Evolutionary conservation across 345 rosid species (phyloP), one percentile per base, ranked within the genome.

Genomic region (Cardamine occulta): DNA sequence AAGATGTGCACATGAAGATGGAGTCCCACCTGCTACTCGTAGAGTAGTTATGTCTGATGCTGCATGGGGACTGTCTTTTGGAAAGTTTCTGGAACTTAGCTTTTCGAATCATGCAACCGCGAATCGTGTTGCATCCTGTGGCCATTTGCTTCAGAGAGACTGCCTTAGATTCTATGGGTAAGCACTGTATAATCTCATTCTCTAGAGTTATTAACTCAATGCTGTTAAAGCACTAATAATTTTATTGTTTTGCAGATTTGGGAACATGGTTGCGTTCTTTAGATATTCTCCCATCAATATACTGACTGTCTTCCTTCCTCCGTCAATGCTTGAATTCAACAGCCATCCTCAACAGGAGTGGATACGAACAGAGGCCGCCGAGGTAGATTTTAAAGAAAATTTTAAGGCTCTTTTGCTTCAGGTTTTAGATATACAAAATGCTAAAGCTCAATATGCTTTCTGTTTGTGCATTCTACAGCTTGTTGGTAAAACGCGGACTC

Each of bases 31-130:
- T 13, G 94, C 97, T 75, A 93, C 99, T 67, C 96, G 78, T 40
- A 85, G 98, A 82, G 92, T 96, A 49, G 91, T 93, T 32, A 96
- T 96, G 99, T 96, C 98, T 40, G 90, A 91, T 85, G 98, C 98
- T 68, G 99, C 99, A 2, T 93, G 99, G 99, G 98, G 98, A 57
- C 89, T 96, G 74, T 96, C 99, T 34, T 93, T 96, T 80, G 99
- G 99, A 65, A 96, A 96, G 80, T 96, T 96, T 79, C 79, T 96
- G 75, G 99, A 96, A 55, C 90, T 96, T 74, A 96, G 99, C 84
- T 93, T 96, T 81, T 93, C 99, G 4, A 96, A 96, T 75, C 90
- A 96, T 62, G 91, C 99, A 18, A 93, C 98, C 76, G 99, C 99
- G 5, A 93, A 93, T 78, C 98, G 99, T 45, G 88, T 96, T 79